Percentiles rank a stretch among this genome's conserved stretches.
phyloP scores from a whole-genome alignment of 2,329 filamentous ascomycete genomes.

The Trichoderma sp. region DNA sequence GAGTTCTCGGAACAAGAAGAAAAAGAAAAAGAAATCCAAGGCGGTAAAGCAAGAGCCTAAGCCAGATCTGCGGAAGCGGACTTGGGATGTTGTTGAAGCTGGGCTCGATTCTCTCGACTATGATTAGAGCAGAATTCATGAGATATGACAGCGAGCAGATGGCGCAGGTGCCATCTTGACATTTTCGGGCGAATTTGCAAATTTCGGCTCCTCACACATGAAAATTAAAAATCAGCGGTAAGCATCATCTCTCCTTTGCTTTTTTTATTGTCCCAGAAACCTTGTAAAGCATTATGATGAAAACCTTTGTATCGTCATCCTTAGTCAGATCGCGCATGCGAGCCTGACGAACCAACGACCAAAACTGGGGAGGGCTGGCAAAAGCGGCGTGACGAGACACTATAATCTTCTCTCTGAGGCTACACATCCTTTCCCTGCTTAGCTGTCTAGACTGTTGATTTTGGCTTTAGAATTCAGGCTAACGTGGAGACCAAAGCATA shows the following conservation, averaged over 20 bases:
- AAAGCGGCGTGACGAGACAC: constrained; percentile 51
- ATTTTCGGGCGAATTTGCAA: neutral
- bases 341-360: constrained; percentile 41
- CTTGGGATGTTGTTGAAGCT: constrained; percentile 67
- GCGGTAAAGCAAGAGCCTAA: constrained; percentile 53
- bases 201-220: neutral
- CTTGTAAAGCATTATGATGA: constrained; percentile 67
- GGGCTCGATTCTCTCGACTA: constrained; percentile 65
- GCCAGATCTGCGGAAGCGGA: constrained; percentile 66
- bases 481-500: neutral
- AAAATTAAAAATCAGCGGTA: neutral
- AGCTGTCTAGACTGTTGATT: neutral
- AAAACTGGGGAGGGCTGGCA: constrained; percentile 40
- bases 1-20: constrained; percentile 36
- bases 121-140: constrained; percentile 47
- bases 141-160: neutral
- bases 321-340: constrained; percentile 71
- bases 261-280: neutral
- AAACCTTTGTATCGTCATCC: constrained; percentile 90
- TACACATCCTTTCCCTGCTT: neutral
- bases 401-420: constrained; percentile 61
- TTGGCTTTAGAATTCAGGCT: neutral
- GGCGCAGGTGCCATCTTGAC: too few species aligned
- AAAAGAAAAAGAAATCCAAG: constrained; percentile 45
- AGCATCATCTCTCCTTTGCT: neutral